Evolutionary conservation across 495 filamentous ascomycete species (phyloP).

Genomic region (Darksidea phi): DNA sequence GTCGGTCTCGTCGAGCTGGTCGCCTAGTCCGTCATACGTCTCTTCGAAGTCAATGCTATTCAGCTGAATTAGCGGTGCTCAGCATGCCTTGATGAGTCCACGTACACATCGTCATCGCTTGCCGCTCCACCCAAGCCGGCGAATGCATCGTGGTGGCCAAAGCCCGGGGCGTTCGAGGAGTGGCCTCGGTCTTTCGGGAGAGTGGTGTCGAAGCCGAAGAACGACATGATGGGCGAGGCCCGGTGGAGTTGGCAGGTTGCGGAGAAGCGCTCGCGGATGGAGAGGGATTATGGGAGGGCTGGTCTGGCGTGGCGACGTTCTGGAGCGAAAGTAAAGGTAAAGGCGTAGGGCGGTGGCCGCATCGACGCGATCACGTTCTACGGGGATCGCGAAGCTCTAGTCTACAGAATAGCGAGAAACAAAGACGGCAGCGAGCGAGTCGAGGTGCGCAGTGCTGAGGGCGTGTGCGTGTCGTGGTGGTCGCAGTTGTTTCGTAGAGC

Average conservation of each 20-base stretch:
- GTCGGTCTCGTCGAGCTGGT: slow-evolving; percentile 86
- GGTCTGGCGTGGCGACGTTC: not conserved
- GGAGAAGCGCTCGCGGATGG: not conserved
- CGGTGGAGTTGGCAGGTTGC: not conserved
- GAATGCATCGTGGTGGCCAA: slow-evolving; percentile 87
- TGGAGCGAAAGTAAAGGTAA: not conserved
- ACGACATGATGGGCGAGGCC: slow-evolving; percentile 58
- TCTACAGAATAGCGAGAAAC: too few species aligned
- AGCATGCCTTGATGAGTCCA: slow-evolving; percentile 21
- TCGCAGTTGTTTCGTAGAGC: too few species aligned
- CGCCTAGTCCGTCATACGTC: slow-evolving; percentile 93
- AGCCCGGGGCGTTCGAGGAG: slow-evolving; percentile 57
- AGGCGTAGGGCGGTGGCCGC: not conserved
- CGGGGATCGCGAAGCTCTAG: too few species aligned
- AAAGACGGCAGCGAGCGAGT: too few species aligned
- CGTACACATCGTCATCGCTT: slow-evolving; percentile 75
- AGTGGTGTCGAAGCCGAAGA: slow-evolving; percentile 81
- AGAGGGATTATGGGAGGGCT: not conserved
- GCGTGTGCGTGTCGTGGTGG: too few species aligned
- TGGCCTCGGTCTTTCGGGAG: slow-evolving; percentile 65
- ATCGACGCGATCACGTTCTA: not conserved
- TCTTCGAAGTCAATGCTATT: slow-evolving; percentile 88
- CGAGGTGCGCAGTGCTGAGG: too few species aligned
- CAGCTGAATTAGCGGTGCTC: not conserved
- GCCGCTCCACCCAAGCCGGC: slow-evolving; percentile 64